Conservation (phyloP, 78 protist species). For the Dictyostelium firmibasis region DNA sequence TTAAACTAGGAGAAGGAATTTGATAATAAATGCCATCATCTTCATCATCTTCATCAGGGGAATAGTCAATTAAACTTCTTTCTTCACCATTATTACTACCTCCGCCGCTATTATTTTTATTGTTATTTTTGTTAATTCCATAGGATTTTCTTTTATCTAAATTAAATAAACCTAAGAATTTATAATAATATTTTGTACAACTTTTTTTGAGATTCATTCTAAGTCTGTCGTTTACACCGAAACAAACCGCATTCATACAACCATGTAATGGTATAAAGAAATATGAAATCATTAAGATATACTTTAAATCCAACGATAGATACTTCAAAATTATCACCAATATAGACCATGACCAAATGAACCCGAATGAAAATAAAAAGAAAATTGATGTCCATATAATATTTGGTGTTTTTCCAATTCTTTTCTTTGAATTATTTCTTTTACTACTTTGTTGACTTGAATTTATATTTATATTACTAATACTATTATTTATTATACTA, state of each 20-base stretch:
- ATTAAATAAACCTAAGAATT: background rate
- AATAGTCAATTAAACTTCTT: background rate
- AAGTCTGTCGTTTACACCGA: conserved; percentile 31
- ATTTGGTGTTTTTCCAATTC: conserved; percentile 17
- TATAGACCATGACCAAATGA: conserved; percentile 23
- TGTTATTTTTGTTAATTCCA: background rate
- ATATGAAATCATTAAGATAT: background rate
- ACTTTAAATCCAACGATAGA: background rate
- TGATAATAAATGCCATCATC: background rate
- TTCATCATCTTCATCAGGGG: background rate
- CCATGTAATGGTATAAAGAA: conserved; percentile 40
- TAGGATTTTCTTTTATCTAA: background rate
- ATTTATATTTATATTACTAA: background rate
- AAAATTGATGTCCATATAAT: conserved; percentile 37
- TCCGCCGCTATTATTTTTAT: background rate
- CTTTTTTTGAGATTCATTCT: conserved; percentile 29
- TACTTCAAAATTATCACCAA: background rate
- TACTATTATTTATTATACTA: background rate
- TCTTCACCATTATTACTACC: background rate
- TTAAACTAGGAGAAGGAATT: background rate
- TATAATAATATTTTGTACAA: background rate
- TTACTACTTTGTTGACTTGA: background rate
- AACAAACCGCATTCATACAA: conserved; percentile 17
- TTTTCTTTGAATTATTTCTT: background rate
- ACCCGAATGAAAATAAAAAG: conserved; percentile 38